Evolutionary conservation across 768 basidiomycete species (phyloP).

Genomic region (Tremella yokohamensis): DNA sequence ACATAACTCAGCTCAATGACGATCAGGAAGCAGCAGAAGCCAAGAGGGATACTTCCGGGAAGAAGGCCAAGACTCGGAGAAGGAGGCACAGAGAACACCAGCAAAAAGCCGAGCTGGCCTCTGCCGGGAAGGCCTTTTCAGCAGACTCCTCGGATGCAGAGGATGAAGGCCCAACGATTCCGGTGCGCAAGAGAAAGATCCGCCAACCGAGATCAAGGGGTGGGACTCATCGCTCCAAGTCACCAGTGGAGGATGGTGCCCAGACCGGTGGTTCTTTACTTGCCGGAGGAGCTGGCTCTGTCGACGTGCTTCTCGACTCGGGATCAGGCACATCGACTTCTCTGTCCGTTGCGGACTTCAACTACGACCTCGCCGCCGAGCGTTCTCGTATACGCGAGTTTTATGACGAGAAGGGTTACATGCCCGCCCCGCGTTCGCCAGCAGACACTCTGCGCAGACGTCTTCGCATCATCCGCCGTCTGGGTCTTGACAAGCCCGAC

Average conservation of each 20-base stretch:
- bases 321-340: slow-evolving; percentile 23
- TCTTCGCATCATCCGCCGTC: slow-evolving; percentile 34
- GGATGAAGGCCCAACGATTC: slow-evolving; percentile 3
- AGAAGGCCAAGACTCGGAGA: neutral
- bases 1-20: neutral
- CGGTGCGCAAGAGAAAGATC: slow-evolving; percentile 3
- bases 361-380: slow-evolving; percentile 23
- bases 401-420: slow-evolving; percentile 34
- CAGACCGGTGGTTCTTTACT: neutral
- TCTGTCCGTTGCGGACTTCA: slow-evolving; percentile 13
- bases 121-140: slow-evolving; percentile 9
- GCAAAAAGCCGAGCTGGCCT: slow-evolving; percentile 21
- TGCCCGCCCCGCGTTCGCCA: slow-evolving; percentile 37
- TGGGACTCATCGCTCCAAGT: slow-evolving; percentile 7
- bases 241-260: neutral
- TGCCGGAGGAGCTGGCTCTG: slow-evolving; percentile 5
- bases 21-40: slow-evolving; percentile 9
- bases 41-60: slow-evolving; percentile 2
- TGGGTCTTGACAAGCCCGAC: slow-evolving; percentile 32
- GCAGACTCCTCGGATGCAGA: slow-evolving; percentile 13
- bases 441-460: slow-evolving; percentile 30
- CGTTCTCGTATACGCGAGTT: slow-evolving; percentile 24
- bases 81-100: slow-evolving; percentile 2
- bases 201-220: slow-evolving; percentile 17
- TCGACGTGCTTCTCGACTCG: slow-evolving; percentile 17